These are phyloP conservation scores for Xylariaceae sp. DNA, from an alignment of 2,329 filamentous ascomycete genomes.

Conservation along the genomic window DNA sequence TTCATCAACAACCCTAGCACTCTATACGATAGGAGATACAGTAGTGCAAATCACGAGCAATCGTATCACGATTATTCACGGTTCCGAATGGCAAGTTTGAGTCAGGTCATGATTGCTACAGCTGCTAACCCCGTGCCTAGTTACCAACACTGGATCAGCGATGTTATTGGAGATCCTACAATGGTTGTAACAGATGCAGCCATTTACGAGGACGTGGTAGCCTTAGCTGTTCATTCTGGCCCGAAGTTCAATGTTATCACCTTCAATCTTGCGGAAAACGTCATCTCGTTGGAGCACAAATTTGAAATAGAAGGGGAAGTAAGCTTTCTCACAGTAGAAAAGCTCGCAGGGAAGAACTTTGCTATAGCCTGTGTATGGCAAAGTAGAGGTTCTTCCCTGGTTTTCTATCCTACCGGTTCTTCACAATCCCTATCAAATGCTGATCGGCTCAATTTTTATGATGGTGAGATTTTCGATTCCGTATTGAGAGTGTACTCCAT, in stretches of 20 bases:
- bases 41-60: slow-evolving; percentile 53
- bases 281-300: slow-evolving; percentile 23
- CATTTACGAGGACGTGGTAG: slow-evolving; percentile 33
- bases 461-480: slow-evolving; percentile 9
- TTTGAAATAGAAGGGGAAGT: slow-evolving; percentile 42
- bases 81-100: slow-evolving; percentile 32
- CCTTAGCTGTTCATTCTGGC: slow-evolving; percentile 37
- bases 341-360: slow-evolving; percentile 9
- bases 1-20: slow-evolving; percentile 46
- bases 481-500: too few species aligned
- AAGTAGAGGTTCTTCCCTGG: slow-evolving; percentile 12
- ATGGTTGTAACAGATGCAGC: slow-evolving; percentile 39
- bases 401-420: slow-evolving; percentile 13
- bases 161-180: slow-evolving; percentile 25
- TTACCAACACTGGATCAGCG: slow-evolving; percentile 26
- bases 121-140: slow-evolving; percentile 13
- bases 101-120: background rate
- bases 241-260: slow-evolving; percentile 35
- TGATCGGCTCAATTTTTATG: slow-evolving; percentile 6
- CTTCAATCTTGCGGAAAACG: slow-evolving; percentile 31
- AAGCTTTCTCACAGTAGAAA: slow-evolving; percentile 37
- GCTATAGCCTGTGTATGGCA: slow-evolving; percentile 21
- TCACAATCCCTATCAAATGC: background rate
- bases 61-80: slow-evolving; percentile 35
- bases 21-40: slow-evolving; percentile 29